Conservation (phyloP, 768 basidiomycete species). For the Thelephora ganbajun region DNA sequence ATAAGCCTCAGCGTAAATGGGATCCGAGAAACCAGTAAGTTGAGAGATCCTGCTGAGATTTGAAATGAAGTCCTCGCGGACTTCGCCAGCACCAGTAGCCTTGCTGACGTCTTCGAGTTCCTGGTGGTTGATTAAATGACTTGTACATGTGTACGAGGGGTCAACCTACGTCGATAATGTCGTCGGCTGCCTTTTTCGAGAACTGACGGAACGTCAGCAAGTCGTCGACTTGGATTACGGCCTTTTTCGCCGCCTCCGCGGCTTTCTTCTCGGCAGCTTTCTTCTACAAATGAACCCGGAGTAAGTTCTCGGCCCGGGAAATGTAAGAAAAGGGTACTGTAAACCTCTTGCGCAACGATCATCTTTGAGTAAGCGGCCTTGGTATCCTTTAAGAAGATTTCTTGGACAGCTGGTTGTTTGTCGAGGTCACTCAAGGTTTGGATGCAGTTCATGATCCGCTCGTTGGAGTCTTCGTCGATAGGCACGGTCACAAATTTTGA, state of each 20-base stretch:
- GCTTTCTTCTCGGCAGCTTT: slow-evolving; percentile 86
- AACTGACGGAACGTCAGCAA: slow-evolving; percentile 87
- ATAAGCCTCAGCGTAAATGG: slow-evolving; percentile 95
- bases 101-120: slow-evolving; percentile 80
- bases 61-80: slow-evolving; percentile 86
- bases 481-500: slow-evolving; percentile 86
- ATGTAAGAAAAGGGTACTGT: slow-evolving; percentile 4
- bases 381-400: slow-evolving; percentile 76
- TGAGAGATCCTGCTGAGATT: slow-evolving; percentile 89
- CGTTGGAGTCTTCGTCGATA: slow-evolving; percentile 97
- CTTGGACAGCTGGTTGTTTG: slow-evolving; percentile 37
- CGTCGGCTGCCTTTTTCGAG: slow-evolving; percentile 78
- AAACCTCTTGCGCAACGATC: slow-evolving; percentile 87
- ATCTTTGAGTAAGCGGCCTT: slow-evolving; percentile 88
- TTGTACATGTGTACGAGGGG: neutral
- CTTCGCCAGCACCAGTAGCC: slow-evolving; percentile 76
- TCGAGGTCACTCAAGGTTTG: slow-evolving; percentile 80
- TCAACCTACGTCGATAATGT: slow-evolving; percentile 52
- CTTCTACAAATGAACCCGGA: slow-evolving; percentile 33
- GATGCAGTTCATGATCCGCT: slow-evolving; percentile 93
- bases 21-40: slow-evolving; percentile 96
- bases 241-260: slow-evolving; percentile 52
- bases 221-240: slow-evolving; percentile 86
- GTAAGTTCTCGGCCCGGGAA: neutral
- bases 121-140: slow-evolving; percentile 23